phyloP scores from a whole-genome alignment of 805 yeast genomes.

The Kazachstania martiniae region DNA sequence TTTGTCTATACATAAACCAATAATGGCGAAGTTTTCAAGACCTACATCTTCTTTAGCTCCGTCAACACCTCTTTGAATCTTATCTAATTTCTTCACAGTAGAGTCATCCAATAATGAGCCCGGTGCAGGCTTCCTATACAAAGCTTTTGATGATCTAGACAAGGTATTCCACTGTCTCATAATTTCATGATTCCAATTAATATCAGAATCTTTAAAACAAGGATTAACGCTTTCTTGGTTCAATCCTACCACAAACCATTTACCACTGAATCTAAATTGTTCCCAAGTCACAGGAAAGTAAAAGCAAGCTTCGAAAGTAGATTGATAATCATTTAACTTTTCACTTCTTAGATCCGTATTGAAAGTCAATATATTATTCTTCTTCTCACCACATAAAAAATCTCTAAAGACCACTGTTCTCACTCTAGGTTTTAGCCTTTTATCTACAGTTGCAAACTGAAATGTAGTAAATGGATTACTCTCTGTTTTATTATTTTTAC shows the following conservation, averaged over 20 bases:
- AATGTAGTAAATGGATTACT: slow-evolving; percentile 45
- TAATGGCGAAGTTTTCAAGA: slow-evolving; percentile 54
- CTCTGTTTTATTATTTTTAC: slow-evolving; percentile 32
- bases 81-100: slow-evolving; percentile 49
- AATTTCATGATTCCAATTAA: slow-evolving; percentile 62
- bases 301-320: slow-evolving; percentile 65
- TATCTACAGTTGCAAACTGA: slow-evolving; percentile 52
- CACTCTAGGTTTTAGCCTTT: slow-evolving; percentile 48
- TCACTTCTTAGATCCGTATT: slow-evolving; percentile 63
- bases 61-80: slow-evolving; percentile 73
- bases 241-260: slow-evolving; percentile 37
- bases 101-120: slow-evolving; percentile 47
- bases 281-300: slow-evolving; percentile 51
- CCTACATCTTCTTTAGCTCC: slow-evolving; percentile 58
- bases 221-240: slow-evolving; percentile 6
- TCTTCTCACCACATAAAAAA: slow-evolving; percentile 58
- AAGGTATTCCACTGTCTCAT: slow-evolving; percentile 51
- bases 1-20: slow-evolving; percentile 55
- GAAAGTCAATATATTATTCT: slow-evolving; percentile 56
- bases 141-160: slow-evolving; percentile 48
- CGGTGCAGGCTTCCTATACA: slow-evolving; percentile 67
- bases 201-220: background rate
- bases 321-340: slow-evolving; percentile 39
- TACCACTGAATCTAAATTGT: slow-evolving; percentile 67
- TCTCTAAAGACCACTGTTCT: slow-evolving; percentile 68